Conservation (phyloP, 345 rosid species). For the Gossypium mustelinum region DNA sequence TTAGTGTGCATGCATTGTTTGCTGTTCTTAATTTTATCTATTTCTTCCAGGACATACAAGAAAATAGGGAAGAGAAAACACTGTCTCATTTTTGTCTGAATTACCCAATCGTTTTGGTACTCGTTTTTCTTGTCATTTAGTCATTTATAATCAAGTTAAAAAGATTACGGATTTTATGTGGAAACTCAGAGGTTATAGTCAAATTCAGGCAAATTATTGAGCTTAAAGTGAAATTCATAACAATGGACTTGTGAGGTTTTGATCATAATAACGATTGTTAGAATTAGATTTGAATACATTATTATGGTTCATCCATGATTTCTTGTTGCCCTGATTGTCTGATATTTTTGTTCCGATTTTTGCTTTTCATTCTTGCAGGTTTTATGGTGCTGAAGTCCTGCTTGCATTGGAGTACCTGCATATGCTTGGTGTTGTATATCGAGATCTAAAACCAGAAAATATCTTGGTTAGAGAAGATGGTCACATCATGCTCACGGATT, state of each 20-base stretch:
- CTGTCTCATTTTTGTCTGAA: neutral
- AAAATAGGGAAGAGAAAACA: neutral
- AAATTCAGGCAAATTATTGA: neutral
- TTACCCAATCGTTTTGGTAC: neutral
- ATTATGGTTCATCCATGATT: neutral
- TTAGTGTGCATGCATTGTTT: neutral
- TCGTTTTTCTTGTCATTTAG: neutral
- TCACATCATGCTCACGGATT: slow-evolving; percentile 85
- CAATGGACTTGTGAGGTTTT: neutral
- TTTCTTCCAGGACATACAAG: neutral
- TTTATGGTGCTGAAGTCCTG: slow-evolving; percentile 73
- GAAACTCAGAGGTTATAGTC: neutral
- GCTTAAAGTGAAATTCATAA: neutral
- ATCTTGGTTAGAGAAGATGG: slow-evolving; percentile 76
- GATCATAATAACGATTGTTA: neutral
- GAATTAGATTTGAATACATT: slow-evolving; percentile 5
- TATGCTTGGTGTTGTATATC: slow-evolving; percentile 82
- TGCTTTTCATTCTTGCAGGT: slow-evolving; percentile 35
- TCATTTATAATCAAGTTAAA: neutral
- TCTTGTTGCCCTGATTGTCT: neutral
- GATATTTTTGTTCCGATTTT: slow-evolving; percentile 5
- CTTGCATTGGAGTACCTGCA: slow-evolving; percentile 76
- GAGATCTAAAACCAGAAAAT: slow-evolving; percentile 79
- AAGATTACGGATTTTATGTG: neutral
- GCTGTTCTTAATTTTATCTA: neutral